Conservation (phyloP, 768 basidiomycete species). For the Calocybe gangraenosa region DNA sequence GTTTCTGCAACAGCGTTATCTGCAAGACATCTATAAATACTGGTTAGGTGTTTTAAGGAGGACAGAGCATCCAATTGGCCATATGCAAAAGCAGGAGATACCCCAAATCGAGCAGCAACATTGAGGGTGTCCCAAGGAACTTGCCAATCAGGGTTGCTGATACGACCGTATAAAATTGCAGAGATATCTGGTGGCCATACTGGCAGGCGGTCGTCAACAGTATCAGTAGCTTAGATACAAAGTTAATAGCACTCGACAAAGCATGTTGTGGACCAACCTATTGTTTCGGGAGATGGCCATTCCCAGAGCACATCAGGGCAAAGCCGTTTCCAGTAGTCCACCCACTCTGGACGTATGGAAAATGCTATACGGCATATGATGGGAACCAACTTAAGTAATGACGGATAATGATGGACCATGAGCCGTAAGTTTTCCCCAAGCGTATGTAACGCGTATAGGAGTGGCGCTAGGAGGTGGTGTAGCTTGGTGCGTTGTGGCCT, state of each 20-base stretch:
- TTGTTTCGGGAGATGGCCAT: constrained; percentile 52
- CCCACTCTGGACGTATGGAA: constrained; percentile 78
- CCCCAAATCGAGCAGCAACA: constrained; percentile 43
- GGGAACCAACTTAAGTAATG: constrained; percentile 54
- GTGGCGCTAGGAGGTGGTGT: constrained; percentile 47
- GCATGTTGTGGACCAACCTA: constrained; percentile 29
- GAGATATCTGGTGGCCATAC: constrained; percentile 78
- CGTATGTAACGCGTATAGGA: constrained; percentile 74
- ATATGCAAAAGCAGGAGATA: constrained; percentile 54
- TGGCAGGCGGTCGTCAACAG: constrained; percentile 68
- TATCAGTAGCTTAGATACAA: constrained; percentile 33
- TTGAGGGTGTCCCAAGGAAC: constrained; percentile 49
- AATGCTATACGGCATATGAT: constrained; percentile 60
- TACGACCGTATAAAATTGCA: constrained; percentile 54
- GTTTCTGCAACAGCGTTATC: constrained; percentile 46
- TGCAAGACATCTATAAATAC: constrained; percentile 55
- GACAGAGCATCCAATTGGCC: constrained; percentile 58
- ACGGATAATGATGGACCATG: constrained; percentile 48
- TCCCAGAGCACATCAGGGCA: constrained; percentile 56
- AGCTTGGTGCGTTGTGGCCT: constrained; percentile 24
- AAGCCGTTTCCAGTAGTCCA: constrained; percentile 87
- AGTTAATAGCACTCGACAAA: constrained; percentile 1
- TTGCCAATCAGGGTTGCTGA: constrained; percentile 68
- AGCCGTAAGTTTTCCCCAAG: constrained; percentile 71
- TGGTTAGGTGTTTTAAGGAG: constrained; percentile 48